Evolutionary conservation across 148 eudicot species (phyloP).

Genomic region (Cornus suecica): DNA sequence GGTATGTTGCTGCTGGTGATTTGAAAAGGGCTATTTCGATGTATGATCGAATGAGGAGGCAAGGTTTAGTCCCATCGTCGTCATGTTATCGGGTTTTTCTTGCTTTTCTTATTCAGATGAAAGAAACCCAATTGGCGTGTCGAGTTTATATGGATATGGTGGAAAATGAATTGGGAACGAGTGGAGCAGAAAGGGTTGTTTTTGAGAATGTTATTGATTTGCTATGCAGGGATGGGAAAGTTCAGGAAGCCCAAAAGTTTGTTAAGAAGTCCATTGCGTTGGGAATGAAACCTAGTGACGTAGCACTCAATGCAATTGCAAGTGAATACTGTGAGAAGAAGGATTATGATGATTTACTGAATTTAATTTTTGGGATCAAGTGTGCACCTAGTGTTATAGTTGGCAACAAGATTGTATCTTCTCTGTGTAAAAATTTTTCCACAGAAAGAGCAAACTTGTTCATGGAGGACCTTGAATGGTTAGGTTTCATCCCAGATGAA

Average conservation of each 20-base stretch:
- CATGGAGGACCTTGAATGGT: conserved; percentile 47
- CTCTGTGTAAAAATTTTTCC: conserved; percentile 46
- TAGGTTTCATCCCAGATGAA: conserved; percentile 65
- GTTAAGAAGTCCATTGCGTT: conserved; percentile 30
- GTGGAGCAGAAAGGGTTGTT: conserved; percentile 27
- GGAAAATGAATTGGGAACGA: conserved; percentile 39
- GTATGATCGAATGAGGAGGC: conserved; percentile 50
- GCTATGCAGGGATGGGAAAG: conserved; percentile 57
- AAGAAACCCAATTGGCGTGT: conserved; percentile 27
- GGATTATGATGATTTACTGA: conserved; percentile 65
- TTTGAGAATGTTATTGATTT: conserved; percentile 39
- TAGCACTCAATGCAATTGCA: conserved; percentile 50
- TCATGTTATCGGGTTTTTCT: conserved; percentile 43
- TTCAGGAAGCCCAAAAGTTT: conserved; percentile 60
- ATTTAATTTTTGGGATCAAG: conserved; percentile 47
- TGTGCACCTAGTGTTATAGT: conserved; percentile 38
- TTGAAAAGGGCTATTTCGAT: conserved; percentile 40
- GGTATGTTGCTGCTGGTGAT: conserved; percentile 46
- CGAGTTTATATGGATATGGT: conserved; percentile 47
- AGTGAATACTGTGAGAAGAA: conserved; percentile 61
- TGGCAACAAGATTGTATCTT: conserved; percentile 57
- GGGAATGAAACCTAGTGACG: conserved; percentile 49
- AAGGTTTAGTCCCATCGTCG: conserved; percentile 36
- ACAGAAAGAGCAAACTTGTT: conserved; percentile 42
- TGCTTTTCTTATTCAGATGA: conserved; percentile 32